Evolutionary conservation across 2,329 filamentous ascomycete species (phyloP).

Genomic region (Ceratocystis smalleyi): DNA sequence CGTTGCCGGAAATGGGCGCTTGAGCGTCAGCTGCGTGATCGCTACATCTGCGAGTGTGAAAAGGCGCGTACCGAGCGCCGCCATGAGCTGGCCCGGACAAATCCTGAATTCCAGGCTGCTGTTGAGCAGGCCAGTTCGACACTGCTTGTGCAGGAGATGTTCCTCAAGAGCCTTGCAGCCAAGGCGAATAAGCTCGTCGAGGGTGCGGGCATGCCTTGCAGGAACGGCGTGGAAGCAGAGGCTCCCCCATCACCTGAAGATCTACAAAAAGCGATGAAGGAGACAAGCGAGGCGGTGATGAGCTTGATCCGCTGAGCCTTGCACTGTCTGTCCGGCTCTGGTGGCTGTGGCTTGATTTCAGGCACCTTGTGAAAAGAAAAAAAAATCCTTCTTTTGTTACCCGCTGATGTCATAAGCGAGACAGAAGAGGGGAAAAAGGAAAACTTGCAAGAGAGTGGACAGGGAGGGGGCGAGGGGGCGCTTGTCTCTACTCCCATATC

Average conservation of each 20-base stretch:
- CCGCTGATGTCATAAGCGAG: slow-evolving; percentile 1
- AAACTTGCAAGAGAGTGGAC: neutral
- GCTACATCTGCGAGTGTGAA: slow-evolving; percentile 11
- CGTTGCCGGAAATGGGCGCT: slow-evolving; percentile 11
- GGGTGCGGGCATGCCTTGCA: slow-evolving; percentile 5
- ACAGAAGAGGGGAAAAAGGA: neutral
- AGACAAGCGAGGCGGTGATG: slow-evolving; percentile 15
- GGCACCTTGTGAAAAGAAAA: no score
- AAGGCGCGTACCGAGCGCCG: slow-evolving; percentile 8
- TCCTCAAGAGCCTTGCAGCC: slow-evolving; percentile 9
- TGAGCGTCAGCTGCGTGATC: slow-evolving; percentile 13
- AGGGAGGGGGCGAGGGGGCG: neutral
- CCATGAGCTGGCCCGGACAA: neutral
- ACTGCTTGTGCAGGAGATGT: slow-evolving; percentile 14
- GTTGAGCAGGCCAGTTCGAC: slow-evolving; percentile 12
- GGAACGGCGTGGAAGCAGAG: neutral
- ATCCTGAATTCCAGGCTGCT: slow-evolving; percentile 8
- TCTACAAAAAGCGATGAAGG: slow-evolving; percentile 8
- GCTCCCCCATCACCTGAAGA: neutral
- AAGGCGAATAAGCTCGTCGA: slow-evolving; percentile 9
- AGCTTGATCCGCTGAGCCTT: slow-evolving; percentile 10
- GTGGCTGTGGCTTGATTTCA: neutral
- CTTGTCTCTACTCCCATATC: neutral
- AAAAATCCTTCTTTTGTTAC: neutral
- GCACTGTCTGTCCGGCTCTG: neutral